These are phyloP conservation scores for Rhynchospora tenuis DNA, from an alignment of 176 grass and related monocot species.

Conservation along the genomic window DNA sequence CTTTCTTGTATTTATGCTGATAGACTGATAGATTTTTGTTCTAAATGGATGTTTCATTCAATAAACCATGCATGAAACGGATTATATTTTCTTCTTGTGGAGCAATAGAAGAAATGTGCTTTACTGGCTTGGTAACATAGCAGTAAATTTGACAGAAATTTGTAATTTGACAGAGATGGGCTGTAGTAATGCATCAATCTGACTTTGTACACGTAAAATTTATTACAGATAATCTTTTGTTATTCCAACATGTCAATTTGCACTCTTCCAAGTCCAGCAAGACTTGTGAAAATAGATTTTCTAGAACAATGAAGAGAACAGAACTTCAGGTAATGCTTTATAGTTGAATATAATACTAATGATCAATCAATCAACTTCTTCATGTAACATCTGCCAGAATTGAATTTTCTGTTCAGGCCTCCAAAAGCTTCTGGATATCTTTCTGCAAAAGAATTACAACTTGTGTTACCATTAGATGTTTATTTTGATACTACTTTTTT, in stretches of 20 bases:
- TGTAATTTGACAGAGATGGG: too few species aligned
- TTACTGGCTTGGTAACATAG: neutral
- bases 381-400: constrained; percentile 4
- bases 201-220: neutral
- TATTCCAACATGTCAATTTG: neutral
- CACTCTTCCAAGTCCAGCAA: neutral
- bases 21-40: neutral
- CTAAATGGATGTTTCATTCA: neutral
- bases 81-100: neutral
- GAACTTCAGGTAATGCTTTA: neutral
- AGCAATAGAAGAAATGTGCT: neutral
- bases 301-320: neutral
- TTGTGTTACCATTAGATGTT: neutral
- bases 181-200: neutral
- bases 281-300: neutral
- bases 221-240: neutral
- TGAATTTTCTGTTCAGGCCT: neutral
- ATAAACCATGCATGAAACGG: neutral
- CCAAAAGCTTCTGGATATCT: constrained; percentile 29
- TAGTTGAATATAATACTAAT: neutral
- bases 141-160: neutral
- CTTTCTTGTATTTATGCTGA: neutral
- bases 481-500: neutral
- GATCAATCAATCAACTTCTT: neutral
- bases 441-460: constrained; percentile 22